These are phyloP conservation scores for Ophiocordyceps australis DNA, from an alignment of 2,329 filamentous ascomycete genomes.

Conservation along the genomic window DNA sequence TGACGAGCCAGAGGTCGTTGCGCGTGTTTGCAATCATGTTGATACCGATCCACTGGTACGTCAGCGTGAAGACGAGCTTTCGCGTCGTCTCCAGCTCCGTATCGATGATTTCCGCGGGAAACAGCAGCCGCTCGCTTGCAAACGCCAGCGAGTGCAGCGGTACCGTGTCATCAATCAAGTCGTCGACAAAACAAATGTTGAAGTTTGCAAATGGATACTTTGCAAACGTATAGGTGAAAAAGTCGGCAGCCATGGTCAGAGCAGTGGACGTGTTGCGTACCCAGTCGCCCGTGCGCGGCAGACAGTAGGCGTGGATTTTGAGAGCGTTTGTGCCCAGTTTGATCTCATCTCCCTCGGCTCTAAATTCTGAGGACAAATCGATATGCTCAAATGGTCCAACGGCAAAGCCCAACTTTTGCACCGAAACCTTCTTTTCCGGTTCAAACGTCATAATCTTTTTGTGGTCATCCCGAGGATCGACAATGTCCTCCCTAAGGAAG, in stretches of 20 bases:
- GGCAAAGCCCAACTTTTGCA: slow-evolving; percentile 83
- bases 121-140: slow-evolving; percentile 72
- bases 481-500: slow-evolving; percentile 65
- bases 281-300: slow-evolving; percentile 67
- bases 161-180: slow-evolving; percentile 57
- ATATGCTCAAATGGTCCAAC: slow-evolving; percentile 91
- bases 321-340: slow-evolving; percentile 77
- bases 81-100: slow-evolving; percentile 67
- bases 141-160: slow-evolving; percentile 72
- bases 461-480: slow-evolving; percentile 56
- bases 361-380: slow-evolving; percentile 67
- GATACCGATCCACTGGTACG: slow-evolving; percentile 87
- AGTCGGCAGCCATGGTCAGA: slow-evolving; percentile 74
- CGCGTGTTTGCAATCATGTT: slow-evolving; percentile 73
- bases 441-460: slow-evolving; percentile 83
- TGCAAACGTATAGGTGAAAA: slow-evolving; percentile 74
- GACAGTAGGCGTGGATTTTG: slow-evolving; percentile 78
- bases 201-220: slow-evolving; percentile 85
- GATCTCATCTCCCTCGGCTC: slow-evolving; percentile 81
- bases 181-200: slow-evolving; percentile 88
- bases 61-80: slow-evolving; percentile 64
- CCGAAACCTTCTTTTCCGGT: slow-evolving; percentile 55
- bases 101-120: slow-evolving; percentile 71
- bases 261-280: slow-evolving; percentile 76
- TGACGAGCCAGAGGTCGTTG: slow-evolving; percentile 72